A percentile compares a stretch with the other conserved stretches of the same genome.
Evolutionary conservation across 345 rosid species (phyloP).

Genomic region (Euclidium syriacum): DNA sequence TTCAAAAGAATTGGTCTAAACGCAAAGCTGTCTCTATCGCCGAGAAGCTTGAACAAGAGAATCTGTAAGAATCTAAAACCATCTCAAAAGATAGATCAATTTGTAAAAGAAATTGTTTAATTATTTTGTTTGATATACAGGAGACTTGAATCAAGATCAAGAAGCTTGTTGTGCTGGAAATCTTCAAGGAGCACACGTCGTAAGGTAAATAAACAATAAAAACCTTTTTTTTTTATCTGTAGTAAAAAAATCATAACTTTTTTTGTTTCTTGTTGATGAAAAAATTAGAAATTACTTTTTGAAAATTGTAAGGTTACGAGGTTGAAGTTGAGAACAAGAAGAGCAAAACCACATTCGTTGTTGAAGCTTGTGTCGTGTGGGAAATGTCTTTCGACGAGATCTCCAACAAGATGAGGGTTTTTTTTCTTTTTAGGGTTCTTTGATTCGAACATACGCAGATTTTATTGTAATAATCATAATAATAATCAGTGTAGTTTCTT

Average conservation of each 20-base stretch:
- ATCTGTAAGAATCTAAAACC: conserved; percentile 55
- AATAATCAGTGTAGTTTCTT: conserved; percentile 22
- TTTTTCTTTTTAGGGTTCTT: neutral
- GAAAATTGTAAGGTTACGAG: conserved; percentile 58
- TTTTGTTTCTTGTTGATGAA: neutral
- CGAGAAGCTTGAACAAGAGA: conserved; percentile 98
- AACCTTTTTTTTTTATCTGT: neutral
- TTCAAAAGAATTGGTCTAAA: conserved; percentile 68
- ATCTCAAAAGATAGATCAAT: neutral
- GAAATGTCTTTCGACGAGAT: conserved; percentile 61
- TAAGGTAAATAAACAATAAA: conserved; percentile 46
- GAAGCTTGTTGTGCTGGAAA: conserved; percentile 96
- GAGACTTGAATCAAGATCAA: conserved; percentile 89
- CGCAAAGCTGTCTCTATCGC: conserved; percentile 92
- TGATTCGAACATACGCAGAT: conserved; percentile 6
- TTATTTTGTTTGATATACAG: conserved; percentile 35
- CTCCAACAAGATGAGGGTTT: conserved; percentile 38
- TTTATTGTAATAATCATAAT: conserved; percentile 23
- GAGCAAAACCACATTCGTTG: conserved; percentile 43
- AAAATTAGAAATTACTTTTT: neutral
- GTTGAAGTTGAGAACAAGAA: conserved; percentile 57
- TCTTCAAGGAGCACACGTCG: conserved; percentile 62
- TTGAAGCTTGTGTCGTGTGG: conserved; percentile 81
- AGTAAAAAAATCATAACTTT: neutral
- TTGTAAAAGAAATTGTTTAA: neutral